A percentile compares a stretch with the other conserved stretches of the same genome.
Evolutionary conservation across 176 grass and related monocot species (phyloP).

Genomic region (Hsuehochloa calcarea): DNA sequence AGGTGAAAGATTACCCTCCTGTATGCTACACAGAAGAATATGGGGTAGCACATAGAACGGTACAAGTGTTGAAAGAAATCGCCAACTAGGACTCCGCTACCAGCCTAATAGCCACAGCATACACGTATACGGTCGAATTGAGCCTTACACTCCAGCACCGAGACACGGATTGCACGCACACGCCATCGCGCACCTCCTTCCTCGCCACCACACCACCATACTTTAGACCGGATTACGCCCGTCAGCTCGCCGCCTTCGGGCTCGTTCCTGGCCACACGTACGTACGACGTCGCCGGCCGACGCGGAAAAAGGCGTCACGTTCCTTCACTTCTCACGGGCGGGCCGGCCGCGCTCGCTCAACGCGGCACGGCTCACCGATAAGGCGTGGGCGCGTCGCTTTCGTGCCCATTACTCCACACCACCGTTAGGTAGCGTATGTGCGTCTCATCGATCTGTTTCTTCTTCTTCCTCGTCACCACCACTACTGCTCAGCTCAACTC

Average conservation of each 20-base stretch:
- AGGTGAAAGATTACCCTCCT: not conserved
- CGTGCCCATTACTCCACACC: not conserved
- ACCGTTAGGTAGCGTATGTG: not conserved
- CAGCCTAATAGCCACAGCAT: not conserved
- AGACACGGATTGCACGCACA: not conserved
- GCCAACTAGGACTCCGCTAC: not conserved
- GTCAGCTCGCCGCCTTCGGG: not conserved
- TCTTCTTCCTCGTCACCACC: not conserved
- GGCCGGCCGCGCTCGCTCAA: not conserved
- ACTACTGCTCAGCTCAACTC: not conserved
- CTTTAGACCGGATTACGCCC: not conserved
- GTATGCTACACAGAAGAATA: not conserved
- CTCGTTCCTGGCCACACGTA: not conserved
- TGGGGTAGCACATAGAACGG: too few relatives aligned
- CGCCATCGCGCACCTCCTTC: not conserved
- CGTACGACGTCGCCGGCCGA: not conserved
- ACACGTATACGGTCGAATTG: not conserved
- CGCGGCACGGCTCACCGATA: not conserved
- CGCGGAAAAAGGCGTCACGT: not conserved
- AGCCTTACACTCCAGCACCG: not conserved
- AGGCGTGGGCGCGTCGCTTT: conserved; percentile 7
- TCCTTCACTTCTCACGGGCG: conserved; percentile 4
- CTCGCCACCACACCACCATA: not conserved
- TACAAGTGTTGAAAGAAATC: not conserved
- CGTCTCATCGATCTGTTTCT: not conserved